Conservation (phyloP, 2,329 filamentous ascomycete species). For the Ascochyta koolunga region DNA sequence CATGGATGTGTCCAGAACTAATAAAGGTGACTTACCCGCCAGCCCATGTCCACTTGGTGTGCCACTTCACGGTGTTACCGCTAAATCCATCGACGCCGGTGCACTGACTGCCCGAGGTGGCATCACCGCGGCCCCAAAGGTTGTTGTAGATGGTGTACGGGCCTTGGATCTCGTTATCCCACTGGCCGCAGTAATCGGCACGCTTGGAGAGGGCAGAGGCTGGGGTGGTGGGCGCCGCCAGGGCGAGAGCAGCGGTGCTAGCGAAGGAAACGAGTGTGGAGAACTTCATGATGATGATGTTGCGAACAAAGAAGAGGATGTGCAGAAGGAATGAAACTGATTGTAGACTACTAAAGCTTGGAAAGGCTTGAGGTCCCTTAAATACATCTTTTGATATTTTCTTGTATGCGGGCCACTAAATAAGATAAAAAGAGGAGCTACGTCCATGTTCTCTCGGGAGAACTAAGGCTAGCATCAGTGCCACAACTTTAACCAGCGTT, state of each 20-base stretch:
- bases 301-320: background rate
- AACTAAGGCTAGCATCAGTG: constrained; percentile 5
- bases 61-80: constrained; percentile 51
- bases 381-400: constrained; percentile 6
- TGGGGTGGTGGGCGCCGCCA: constrained; percentile 38
- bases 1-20: too few relatives aligned
- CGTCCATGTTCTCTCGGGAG: constrained; percentile 10
- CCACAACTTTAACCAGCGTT: constrained; percentile 9
- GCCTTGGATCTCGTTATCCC: constrained; percentile 35
- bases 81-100: constrained; percentile 50
- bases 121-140: constrained; percentile 52
- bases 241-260: constrained; percentile 35
- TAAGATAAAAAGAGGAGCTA: constrained; percentile 16
- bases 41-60: constrained; percentile 53
- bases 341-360: background rate
- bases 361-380: constrained; percentile 18
- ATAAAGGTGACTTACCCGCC: constrained; percentile 41
- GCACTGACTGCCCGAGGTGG: constrained; percentile 55
- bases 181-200: constrained; percentile 43
- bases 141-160: constrained; percentile 49
- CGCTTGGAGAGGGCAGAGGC: constrained; percentile 37
- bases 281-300: constrained; percentile 36
- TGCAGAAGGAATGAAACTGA: background rate
- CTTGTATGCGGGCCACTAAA: background rate
- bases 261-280: constrained; percentile 29